Base-by-base conservation (phyloP, 2,329 filamentous ascomycete species). In the Monosporascus sp. region DNA sequence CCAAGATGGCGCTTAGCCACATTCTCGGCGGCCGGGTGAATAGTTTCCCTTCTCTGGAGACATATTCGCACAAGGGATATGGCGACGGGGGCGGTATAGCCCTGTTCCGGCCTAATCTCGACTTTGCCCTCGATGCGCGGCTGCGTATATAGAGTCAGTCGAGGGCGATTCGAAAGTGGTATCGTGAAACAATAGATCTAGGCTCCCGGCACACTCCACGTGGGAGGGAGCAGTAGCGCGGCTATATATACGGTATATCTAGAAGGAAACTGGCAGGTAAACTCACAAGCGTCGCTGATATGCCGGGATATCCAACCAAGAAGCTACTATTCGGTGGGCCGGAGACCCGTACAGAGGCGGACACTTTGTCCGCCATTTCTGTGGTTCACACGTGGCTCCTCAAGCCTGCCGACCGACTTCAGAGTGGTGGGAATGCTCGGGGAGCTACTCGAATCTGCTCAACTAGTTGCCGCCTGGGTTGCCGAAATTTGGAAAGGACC, bases 101-200 rank as follows among this genome's bases (percentile, higher is more conserved):
- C 93, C 58, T 87, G 80, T 52, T 85, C 86, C 43, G 94, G 94
- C 56, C 94, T 85, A 64, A 99, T 94, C 75, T 97, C 94, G 69
- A 99, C 94, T 70, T 94, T 96, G 65, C 94, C 94, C 78, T 97
- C 93, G 75, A 99, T 93, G 69, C 94, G 89, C 66, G 94, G 94
- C 91, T 97, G 67, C 31, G 48, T 14, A 49, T 43, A 43, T 31
- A 35, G 3, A 14, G 31, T 35, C 31, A 35, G 31, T 35, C 9
- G 31, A 35, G 31, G 31, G 31, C 31, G 31, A 35, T 35, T 14
- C 31, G 1, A 11, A 14, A 22, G 7, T 35, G 26, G 45, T 9
- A 54, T 55, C 52, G 51, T 40, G 31, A 50, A 51, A 45, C 45
- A 53, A 37, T 35, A 19, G 31, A 38, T n/a, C 38, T 50, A 26